Evolutionary conservation across 768 basidiomycete genomes (phyloP).

Genomic region (Pulveroboletus sp.): DNA sequence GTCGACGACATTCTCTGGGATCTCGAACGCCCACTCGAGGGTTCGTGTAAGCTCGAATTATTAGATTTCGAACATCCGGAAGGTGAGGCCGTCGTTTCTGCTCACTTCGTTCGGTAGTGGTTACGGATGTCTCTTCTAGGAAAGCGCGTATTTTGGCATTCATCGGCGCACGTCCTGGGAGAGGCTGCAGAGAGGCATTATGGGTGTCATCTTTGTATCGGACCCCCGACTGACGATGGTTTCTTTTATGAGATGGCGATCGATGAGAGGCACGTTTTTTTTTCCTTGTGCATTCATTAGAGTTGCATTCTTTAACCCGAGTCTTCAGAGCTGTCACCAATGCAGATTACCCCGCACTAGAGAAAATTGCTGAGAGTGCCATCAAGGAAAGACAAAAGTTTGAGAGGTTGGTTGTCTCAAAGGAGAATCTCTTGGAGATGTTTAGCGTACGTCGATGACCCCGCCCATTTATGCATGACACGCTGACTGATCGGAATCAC

Average conservation of each 20-base stretch:
- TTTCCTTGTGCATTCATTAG: not conserved
- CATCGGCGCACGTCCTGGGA: slow-evolving; percentile 95
- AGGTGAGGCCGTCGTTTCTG: slow-evolving; percentile 35
- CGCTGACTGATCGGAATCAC: slow-evolving; percentile 1
- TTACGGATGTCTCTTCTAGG: slow-evolving; percentile 38
- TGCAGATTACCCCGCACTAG: slow-evolving; percentile 82
- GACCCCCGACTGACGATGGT: slow-evolving; percentile 95
- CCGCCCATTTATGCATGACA: not conserved
- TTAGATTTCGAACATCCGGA: slow-evolving; percentile 92
- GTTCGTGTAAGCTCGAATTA: slow-evolving; percentile 71
- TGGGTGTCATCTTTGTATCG: slow-evolving; percentile 94
- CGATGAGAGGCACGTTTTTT: slow-evolving; percentile 52
- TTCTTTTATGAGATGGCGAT: slow-evolving; percentile 99
- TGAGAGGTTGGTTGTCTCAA: slow-evolving; percentile 87
- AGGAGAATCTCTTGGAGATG: slow-evolving; percentile 96
- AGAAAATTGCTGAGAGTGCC: slow-evolving; percentile 81
- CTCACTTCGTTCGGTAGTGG: not conserved
- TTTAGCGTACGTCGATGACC: slow-evolving; percentile 66
- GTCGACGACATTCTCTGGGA: slow-evolving; percentile 91
- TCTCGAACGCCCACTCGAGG: slow-evolving; percentile 90
- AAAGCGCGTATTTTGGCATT: slow-evolving; percentile 99
- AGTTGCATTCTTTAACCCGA: not conserved
- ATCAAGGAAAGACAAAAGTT: slow-evolving; percentile 98
- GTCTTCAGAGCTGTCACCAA: slow-evolving; percentile 62
- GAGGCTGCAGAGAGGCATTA: slow-evolving; percentile 96